These are phyloP conservation scores for Wilhelminamyces savonicus DNA, from an alignment of 805 yeast species.

Conservation along the genomic window DNA sequence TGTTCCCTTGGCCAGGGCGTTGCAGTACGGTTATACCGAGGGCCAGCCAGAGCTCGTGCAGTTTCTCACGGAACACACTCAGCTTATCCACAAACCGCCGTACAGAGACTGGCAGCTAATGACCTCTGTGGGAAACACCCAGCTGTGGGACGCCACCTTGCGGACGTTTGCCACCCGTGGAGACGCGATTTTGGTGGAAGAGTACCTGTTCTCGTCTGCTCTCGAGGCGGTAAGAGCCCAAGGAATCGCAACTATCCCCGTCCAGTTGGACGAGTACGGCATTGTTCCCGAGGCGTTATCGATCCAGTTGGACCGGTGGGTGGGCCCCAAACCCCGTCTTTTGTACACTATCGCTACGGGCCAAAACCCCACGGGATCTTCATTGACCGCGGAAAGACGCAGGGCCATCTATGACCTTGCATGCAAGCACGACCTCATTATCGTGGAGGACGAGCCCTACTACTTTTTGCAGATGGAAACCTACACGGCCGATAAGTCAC, in stretches of 20 bases:
- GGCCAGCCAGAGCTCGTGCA: constrained; percentile 70
- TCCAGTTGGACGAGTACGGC: constrained; percentile 75
- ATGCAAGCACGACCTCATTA: constrained; percentile 76
- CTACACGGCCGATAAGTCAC: constrained; percentile 43
- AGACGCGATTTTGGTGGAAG: constrained; percentile 80
- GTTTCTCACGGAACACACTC: constrained; percentile 74
- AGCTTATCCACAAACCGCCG: constrained; percentile 38
- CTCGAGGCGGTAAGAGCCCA: constrained; percentile 73
- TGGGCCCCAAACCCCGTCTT: constrained; percentile 67
- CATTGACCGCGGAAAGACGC: constrained; percentile 73
- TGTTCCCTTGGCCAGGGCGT: constrained; percentile 73
- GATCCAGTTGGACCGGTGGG: constrained; percentile 61
- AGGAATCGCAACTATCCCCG: constrained; percentile 64
- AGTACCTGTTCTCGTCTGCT: constrained; percentile 77
- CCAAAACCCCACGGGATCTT: constrained; percentile 96
- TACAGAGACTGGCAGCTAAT: constrained; percentile 65
- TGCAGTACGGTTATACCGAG: constrained; percentile 84
- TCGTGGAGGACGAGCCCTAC: constrained; percentile 96
- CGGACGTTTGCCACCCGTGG: constrained; percentile 74
- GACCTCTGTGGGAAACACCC: constrained; percentile 81
- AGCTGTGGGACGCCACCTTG: constrained; percentile 77
- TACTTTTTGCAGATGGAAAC: constrained; percentile 90
- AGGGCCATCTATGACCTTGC: constrained; percentile 68
- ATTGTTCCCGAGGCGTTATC: constrained; percentile 68
- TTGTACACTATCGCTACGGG: constrained; percentile 93